phyloP scores from a whole-genome alignment of 1,139 yeast genomes.

The Candida sp. region DNA sequence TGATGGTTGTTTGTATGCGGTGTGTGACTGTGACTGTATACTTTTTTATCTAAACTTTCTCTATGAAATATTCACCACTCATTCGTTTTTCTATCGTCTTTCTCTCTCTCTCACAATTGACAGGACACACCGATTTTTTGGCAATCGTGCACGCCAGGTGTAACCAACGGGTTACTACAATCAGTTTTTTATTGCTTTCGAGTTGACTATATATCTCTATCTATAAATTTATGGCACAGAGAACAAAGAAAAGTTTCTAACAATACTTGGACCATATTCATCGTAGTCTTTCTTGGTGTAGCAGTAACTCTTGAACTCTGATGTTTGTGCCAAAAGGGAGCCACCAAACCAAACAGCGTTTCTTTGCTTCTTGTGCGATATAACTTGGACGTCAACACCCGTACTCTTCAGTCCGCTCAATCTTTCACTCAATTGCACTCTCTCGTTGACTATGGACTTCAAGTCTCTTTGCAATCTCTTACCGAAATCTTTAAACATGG shows the following conservation, averaged over 20 bases:
- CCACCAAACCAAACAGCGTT: constrained; percentile 99
- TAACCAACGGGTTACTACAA: too few relatives aligned
- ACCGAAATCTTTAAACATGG: constrained; percentile 98
- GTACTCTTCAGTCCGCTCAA: constrained; percentile 85
- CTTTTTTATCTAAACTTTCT: background rate
- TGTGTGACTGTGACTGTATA: background rate
- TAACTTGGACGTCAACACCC: constrained; percentile 97
- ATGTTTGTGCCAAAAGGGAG: constrained; percentile 93
- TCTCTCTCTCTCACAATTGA: too few relatives aligned
- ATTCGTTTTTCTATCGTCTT: background rate
- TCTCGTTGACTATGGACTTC: constrained; percentile 83
- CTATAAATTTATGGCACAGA: constrained; percentile 66
- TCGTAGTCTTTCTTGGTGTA: constrained; percentile 98
- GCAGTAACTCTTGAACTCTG: constrained; percentile 95
- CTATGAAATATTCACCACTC: background rate
- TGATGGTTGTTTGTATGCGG: background rate
- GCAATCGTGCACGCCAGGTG: too few relatives aligned
- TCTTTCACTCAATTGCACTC: constrained; percentile 83
- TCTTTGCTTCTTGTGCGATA: constrained; percentile 96
- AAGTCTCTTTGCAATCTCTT: constrained; percentile 97
- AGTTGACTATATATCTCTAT: background rate
- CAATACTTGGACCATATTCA: constrained; percentile 97
- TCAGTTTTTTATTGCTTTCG: background rate
- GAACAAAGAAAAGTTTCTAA: constrained; percentile 93
- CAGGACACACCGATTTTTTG: too few relatives aligned